Evolutionary conservation across 495 filamentous ascomycete species (phyloP).

Genomic region (Ramalina intermedia): DNA sequence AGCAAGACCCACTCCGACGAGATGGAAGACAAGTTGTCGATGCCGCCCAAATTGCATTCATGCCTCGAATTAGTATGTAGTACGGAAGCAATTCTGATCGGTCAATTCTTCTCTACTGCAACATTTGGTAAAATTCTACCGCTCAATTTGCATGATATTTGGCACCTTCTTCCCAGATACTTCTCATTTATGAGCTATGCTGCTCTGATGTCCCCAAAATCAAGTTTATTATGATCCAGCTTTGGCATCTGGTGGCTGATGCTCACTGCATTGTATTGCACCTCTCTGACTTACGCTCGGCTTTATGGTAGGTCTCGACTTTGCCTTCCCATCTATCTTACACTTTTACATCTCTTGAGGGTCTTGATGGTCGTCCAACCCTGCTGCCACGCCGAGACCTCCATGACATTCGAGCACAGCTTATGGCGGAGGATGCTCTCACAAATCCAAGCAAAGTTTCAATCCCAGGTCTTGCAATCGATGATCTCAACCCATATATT

Average conservation of each 20-base stretch:
- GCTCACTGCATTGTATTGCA: not conserved
- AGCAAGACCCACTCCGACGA: not conserved
- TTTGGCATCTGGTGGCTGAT: not conserved
- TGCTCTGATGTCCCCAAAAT: not conserved
- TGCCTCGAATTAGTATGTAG: not conserved
- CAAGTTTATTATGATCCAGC: not conserved
- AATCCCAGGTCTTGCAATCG: slow-evolving; percentile 11
- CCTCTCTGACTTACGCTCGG: not conserved
- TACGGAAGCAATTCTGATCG: not conserved
- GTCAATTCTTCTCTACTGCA: no score
- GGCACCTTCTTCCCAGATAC: no score
- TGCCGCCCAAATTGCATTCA: not conserved
- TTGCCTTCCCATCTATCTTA: slow-evolving; percentile 73
- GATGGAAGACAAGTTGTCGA: not conserved
- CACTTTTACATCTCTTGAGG: slow-evolving; percentile 41
- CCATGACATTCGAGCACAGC: slow-evolving; percentile 84
- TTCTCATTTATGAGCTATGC: not conserved
- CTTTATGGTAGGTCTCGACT: slow-evolving; percentile 35
- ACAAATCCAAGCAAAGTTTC: slow-evolving; percentile 15
- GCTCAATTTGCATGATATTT: no score
- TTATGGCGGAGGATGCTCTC: slow-evolving; percentile 72
- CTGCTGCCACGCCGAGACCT: slow-evolving; percentile 71
- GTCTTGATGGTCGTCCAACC: slow-evolving; percentile 30
- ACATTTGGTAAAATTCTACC: no score
- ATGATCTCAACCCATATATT: slow-evolving; percentile 76